Evolutionary conservation across 495 filamentous ascomycete species (phyloP).

Genomic region (Lindgomyces ingoldianus): DNA sequence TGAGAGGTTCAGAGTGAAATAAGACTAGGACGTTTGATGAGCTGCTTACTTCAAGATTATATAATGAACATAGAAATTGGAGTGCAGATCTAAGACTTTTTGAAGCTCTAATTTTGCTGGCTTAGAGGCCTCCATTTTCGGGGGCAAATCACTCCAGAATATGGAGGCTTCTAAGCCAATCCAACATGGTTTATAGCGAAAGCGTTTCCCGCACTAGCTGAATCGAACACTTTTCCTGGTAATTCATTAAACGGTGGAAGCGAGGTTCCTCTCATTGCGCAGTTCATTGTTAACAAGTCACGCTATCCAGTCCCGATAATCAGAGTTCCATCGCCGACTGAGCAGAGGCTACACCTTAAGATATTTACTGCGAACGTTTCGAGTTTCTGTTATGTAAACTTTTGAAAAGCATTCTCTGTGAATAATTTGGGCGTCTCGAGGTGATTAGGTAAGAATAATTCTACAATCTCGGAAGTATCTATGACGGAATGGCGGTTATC

Average conservation of each 20-base stretch:
- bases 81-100: too few species aligned
- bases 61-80: too few species aligned
- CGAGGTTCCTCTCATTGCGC: constrained; percentile 8
- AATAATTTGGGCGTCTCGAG: constrained; percentile 14
- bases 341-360: background rate
- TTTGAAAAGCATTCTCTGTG: background rate
- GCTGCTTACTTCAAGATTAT: too few species aligned
- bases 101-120: too few species aligned
- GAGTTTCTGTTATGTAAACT: constrained; percentile 6
- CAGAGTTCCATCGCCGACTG: background rate
- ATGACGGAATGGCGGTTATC: constrained; percentile 13
- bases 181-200: constrained; percentile 1
- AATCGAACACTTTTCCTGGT: constrained; percentile 1
- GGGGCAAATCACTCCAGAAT: too few species aligned
- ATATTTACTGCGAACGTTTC: constrained; percentile 4
- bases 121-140: too few species aligned
- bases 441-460: constrained; percentile 33
- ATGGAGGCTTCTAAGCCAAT: background rate
- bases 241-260: constrained; percentile 5
- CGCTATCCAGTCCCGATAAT: constrained; percentile 18
- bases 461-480: constrained; percentile 15
- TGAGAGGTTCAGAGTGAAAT: too few species aligned
- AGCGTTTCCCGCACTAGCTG: constrained; percentile 14
- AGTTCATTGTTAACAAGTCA: constrained; percentile 4
- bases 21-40: too few species aligned